Evolutionary conservation across 2,329 filamentous ascomycete species (phyloP), one percentile per base, ranked within the genome.

Genomic region (Apiospora saccharicola): DNA sequence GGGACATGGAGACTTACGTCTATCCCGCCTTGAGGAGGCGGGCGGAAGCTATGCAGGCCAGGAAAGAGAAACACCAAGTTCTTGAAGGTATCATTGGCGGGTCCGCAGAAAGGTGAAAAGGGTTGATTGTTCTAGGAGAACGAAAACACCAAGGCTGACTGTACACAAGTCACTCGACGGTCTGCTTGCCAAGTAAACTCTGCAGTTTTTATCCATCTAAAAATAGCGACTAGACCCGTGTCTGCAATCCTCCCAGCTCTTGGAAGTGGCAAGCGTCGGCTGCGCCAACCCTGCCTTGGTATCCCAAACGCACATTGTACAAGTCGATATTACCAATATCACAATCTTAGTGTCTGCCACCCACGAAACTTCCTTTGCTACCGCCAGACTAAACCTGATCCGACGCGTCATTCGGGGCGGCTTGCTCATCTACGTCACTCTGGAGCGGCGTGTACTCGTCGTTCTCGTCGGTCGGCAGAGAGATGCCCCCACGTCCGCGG

Each of bases 401-500:
- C 53, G 16, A 22, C 1, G 30, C 30, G 53, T 37, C 53, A 13
- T 61, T 22, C 19, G 30, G 30, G 7, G 47, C 22, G 12, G 34
- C 19, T 3, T n/a, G 30, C 3, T 34, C 53, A 1, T n/a, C 53
- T 30, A 41, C 30, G 4, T 61, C 53, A 8, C 53, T 61, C 19
- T 64, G 57, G 14, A 64, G 57, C 34, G 57, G 57, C 10, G 57
- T 64, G 34, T 64, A 64, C 57, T 64, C 57, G 1, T 64, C 34
- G 0, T n/a, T 34, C 4, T 64, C 57, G 1, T n/a, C 34, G 19
- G 34, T 34, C 8, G 57, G 34, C 57, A 64, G 10, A 14, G 34
- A 64, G 10, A 64, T 64, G 19, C 19, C 34, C 10, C 34, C 57
- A 14, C 34, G 57, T 5, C 57, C 57, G 22, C 57, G 57, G 4